Evolutionary conservation across 2,329 filamentous ascomycete species (phyloP).

Genomic region (Paecilomyces sp.): DNA sequence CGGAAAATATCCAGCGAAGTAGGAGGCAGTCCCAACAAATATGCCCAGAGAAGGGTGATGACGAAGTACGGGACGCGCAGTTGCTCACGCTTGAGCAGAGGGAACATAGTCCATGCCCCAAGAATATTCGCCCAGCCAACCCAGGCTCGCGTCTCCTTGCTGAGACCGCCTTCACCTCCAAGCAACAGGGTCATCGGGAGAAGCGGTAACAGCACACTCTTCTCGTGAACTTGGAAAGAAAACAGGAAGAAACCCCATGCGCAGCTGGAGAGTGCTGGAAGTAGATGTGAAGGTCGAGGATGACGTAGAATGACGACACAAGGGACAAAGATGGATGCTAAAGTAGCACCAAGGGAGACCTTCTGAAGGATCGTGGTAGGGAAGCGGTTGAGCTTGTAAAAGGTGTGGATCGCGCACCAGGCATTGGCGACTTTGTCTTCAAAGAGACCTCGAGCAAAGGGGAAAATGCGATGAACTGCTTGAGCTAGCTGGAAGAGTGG

Average conservation of each 20-base stretch:
- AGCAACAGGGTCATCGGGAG: constrained; percentile 89
- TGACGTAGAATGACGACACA: constrained; percentile 72
- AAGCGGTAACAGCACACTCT: constrained; percentile 86
- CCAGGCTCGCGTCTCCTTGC: constrained; percentile 74
- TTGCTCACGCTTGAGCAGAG: constrained; percentile 77
- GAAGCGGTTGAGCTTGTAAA: constrained; percentile 77
- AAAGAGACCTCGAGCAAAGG: constrained; percentile 90
- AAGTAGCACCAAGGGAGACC: constrained; percentile 66
- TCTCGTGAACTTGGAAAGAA: constrained; percentile 97
- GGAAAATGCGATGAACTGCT: constrained; percentile 86
- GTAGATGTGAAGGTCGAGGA: constrained; percentile 69
- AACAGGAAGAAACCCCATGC: constrained; percentile 98
- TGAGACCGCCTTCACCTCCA: constrained; percentile 68
- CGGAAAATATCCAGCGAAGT: constrained; percentile 64
- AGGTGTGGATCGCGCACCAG: constrained; percentile 87
- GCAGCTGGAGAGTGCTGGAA: constrained; percentile 71
- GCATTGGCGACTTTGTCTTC: constrained; percentile 99
- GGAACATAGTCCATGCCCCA: constrained; percentile 89
- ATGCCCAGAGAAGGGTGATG: constrained; percentile 81
- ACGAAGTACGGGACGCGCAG: constrained; percentile 78
- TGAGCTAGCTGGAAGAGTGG: constrained; percentile 72
- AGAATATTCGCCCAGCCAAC: constrained; percentile 92
- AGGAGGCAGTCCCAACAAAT: constrained; percentile 79
- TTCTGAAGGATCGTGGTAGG: constrained; percentile 65
- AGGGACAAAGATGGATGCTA: constrained; percentile 68